A percentile compares a stretch with the other conserved stretches of the same genome.
These are phyloP conservation scores for Carallia brachiata DNA, from an alignment of 345 rosid species.

Conservation along the genomic window DNA sequence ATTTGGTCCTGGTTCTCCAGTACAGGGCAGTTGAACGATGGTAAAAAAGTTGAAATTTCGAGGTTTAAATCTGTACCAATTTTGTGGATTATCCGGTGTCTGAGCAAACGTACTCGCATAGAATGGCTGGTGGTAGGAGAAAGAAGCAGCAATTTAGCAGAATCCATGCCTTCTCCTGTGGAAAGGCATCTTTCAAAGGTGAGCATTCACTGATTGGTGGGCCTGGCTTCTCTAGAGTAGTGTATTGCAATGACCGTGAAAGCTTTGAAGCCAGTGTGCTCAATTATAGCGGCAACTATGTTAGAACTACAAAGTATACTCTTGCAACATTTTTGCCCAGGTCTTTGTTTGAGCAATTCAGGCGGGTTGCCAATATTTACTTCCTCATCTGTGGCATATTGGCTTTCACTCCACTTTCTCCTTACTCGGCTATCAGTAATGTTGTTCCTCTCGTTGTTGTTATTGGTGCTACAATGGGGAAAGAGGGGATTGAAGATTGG, in stretches of 20 bases:
- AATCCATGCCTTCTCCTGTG: conserved; percentile 62
- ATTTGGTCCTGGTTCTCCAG: conserved; percentile 6
- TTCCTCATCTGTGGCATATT: conserved; percentile 77
- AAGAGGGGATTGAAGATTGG: conserved; percentile 89
- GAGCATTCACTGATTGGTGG: conserved; percentile 89
- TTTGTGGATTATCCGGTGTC: conserved; percentile 5
- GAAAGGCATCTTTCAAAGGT: conserved; percentile 57
- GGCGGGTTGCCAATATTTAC: conserved; percentile 88
- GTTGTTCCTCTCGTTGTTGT: conserved; percentile 82
- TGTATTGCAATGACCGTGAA: conserved; percentile 74
- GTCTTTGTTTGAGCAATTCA: conserved; percentile 87
- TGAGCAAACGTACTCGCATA: conserved; percentile 13
- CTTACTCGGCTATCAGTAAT: conserved; percentile 74
- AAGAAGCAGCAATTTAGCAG: conserved; percentile 61
- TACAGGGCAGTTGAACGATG: not conserved
- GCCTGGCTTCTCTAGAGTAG: conserved; percentile 86
- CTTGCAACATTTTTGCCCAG: conserved; percentile 74
- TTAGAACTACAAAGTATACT: conserved; percentile 82
- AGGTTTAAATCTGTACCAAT: not conserved
- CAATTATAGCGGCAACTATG: conserved; percentile 59
- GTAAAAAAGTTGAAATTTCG: conserved; percentile 1
- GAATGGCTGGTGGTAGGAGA: conserved; percentile 56
- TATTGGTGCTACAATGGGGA: conserved; percentile 81
- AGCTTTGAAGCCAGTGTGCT: conserved; percentile 47
- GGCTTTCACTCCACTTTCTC: conserved; percentile 76